Evolutionary conservation across 352 stramenopile species (phyloP).

Genomic region (Pythium biforme): DNA sequence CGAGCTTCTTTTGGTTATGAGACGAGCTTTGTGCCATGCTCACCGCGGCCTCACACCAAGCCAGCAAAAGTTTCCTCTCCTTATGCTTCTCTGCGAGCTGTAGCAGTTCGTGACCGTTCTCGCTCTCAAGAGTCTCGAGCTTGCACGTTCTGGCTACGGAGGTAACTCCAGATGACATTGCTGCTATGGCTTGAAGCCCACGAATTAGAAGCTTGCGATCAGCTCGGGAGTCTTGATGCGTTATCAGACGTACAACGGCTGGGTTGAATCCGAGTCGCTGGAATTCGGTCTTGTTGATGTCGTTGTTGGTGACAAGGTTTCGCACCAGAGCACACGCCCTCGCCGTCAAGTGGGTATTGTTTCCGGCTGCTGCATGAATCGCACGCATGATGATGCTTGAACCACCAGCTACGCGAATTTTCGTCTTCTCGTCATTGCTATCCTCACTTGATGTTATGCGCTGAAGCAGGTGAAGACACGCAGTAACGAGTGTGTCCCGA

Average conservation of each 20-base stretch:
- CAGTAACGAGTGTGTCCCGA: slow-evolving; percentile 30
- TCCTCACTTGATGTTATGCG: slow-evolving; percentile 39
- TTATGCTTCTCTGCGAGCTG: slow-evolving; percentile 22
- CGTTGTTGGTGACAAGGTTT: slow-evolving; percentile 48
- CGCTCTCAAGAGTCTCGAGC: slow-evolving; percentile 56
- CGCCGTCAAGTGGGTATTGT: slow-evolving; percentile 25
- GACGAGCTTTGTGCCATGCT: slow-evolving; percentile 40
- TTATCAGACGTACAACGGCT: slow-evolving; percentile 29
- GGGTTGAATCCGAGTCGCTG: slow-evolving; percentile 44
- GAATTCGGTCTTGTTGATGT: slow-evolving; percentile 52
- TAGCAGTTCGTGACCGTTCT: slow-evolving; percentile 39
- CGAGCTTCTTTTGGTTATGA: slow-evolving; percentile 50
- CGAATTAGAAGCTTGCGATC: slow-evolving; percentile 43
- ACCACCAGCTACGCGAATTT: slow-evolving; percentile 31
- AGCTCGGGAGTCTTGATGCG: not conserved
- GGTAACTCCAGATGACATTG: slow-evolving; percentile 38
- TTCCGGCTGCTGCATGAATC: slow-evolving; percentile 23
- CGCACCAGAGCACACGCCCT: slow-evolving; percentile 46
- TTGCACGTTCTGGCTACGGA: slow-evolving; percentile 43
- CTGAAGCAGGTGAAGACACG: slow-evolving; percentile 59
- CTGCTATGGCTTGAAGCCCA: slow-evolving; percentile 49
- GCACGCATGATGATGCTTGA: slow-evolving; percentile 47
- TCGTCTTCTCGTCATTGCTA: slow-evolving; percentile 34
- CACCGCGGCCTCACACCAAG: slow-evolving; percentile 47
- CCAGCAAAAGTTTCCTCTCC: slow-evolving; percentile 37